phyloP scores from a whole-genome alignment of 139 green algal species.

The Chlamydomonas sp. region DNA sequence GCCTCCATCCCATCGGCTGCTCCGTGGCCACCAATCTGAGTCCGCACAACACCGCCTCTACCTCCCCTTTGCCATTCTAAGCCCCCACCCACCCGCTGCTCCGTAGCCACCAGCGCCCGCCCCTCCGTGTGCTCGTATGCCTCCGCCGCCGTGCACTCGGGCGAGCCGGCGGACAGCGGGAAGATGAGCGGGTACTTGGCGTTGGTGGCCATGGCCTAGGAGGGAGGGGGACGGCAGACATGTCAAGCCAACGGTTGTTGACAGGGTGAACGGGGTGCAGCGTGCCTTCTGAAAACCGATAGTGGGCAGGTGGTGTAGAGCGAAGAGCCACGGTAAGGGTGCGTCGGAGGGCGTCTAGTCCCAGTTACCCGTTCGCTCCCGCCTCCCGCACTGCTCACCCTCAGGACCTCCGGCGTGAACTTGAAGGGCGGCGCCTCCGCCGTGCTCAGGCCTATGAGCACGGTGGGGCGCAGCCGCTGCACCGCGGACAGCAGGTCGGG shows the following conservation, averaged over 20 bases:
- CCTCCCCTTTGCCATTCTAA: too few relatives aligned
- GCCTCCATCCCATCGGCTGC: background rate
- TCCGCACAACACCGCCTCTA: too few relatives aligned
- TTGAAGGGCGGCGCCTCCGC: constrained; percentile 48
- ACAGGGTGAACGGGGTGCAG: too few relatives aligned
- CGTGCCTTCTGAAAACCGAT: too few relatives aligned
- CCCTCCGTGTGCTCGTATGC: constrained; percentile 74
- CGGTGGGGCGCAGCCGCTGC: constrained; percentile 76
- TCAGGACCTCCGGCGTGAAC: constrained; percentile 63
- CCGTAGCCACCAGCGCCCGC: constrained; percentile 54
- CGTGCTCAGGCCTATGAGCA: constrained; percentile 61
- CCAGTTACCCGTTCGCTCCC: background rate
- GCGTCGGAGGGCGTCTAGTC: background rate
- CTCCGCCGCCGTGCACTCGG: constrained; percentile 73
- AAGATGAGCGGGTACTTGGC: constrained; percentile 79
- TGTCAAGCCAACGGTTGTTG: background rate
- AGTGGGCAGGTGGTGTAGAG: background rate
- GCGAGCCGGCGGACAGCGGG: constrained; percentile 65
- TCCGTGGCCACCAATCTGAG: background rate
- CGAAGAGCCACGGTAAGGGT: too few relatives aligned
- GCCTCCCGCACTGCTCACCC: constrained; percentile 10
- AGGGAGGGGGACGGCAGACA: background rate
- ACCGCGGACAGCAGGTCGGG: constrained; percentile 73
- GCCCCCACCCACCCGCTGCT: constrained; percentile 23
- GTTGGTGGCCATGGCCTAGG: constrained; percentile 57